Evolutionary conservation across 2,329 filamentous ascomycete species (phyloP).

Genomic region (Zasmidium cellare): DNA sequence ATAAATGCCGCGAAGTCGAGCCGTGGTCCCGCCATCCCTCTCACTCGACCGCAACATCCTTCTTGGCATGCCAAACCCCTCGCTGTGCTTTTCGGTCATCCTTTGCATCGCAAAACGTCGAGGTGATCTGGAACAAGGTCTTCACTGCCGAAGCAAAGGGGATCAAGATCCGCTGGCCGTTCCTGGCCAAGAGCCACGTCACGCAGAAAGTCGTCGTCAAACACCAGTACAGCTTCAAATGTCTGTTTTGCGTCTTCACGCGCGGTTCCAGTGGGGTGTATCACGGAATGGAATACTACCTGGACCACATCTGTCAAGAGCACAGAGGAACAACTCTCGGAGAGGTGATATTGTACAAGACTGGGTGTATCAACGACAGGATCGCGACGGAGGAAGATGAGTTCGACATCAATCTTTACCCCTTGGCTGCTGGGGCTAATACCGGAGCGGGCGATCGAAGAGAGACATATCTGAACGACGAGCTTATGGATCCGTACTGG

Average conservation of each 20-base stretch:
- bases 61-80: constrained; percentile 40
- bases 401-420: constrained; percentile 51
- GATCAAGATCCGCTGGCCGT: constrained; percentile 48
- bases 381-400: constrained; percentile 42
- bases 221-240: constrained; percentile 41
- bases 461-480: constrained; percentile 24
- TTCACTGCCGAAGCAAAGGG: constrained; percentile 31
- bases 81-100: constrained; percentile 47
- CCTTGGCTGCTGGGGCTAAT: constrained; percentile 18
- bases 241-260: constrained; percentile 49
- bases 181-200: constrained; percentile 50
- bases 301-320: constrained; percentile 43
- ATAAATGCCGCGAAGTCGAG: constrained; percentile 26
- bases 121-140: constrained; percentile 30
- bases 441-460: neutral
- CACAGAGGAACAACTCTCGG: constrained; percentile 37
- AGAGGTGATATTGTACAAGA: constrained; percentile 41
- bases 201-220: constrained; percentile 34
- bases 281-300: constrained; percentile 42
- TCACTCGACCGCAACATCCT: constrained; percentile 23
- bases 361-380: constrained; percentile 45
- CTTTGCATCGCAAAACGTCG: constrained; percentile 35
- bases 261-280: constrained; percentile 39
- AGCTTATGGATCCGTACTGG: constrained; percentile 20
- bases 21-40: constrained; percentile 27